Percentiles rank a stretch among this genome's conserved stretches.
Evolutionary conservation across 1,284 basidiomycete species (phyloP).

Genomic region (Ceratobasidium sp.): DNA sequence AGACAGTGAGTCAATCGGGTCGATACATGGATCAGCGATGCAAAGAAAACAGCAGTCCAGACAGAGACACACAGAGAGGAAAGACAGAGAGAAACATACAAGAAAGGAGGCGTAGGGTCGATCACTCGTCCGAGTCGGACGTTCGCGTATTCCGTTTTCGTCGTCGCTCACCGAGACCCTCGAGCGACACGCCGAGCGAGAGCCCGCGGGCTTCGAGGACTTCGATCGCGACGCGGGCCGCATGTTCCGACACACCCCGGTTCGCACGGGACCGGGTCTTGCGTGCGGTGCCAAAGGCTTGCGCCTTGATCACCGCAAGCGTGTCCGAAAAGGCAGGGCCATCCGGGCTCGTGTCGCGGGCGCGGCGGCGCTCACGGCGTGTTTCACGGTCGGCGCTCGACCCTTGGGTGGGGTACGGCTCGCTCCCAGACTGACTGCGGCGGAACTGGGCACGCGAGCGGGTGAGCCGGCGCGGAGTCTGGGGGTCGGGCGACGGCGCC

Average conservation of each 20-base stretch:
- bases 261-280: constrained; percentile 76
- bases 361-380: constrained; percentile 34
- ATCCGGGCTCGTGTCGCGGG: constrained; percentile 44
- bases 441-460: constrained; percentile 44
- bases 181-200: constrained; percentile 64
- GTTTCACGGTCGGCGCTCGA: constrained; percentile 54
- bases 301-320: constrained; percentile 86
- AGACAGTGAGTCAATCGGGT: constrained; percentile 27
- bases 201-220: constrained; percentile 81
- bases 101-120: constrained; percentile 6
- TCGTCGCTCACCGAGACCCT: constrained; percentile 39
- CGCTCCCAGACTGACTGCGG: constrained; percentile 34
- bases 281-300: constrained; percentile 84
- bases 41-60: constrained; percentile 18
- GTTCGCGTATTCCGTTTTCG: constrained; percentile 29
- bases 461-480: constrained; percentile 33
- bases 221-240: constrained; percentile 80
- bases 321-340: constrained; percentile 76
- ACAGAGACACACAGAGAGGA: neutral
- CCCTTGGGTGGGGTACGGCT: constrained; percentile 72
- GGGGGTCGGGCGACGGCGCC: constrained; percentile 15
- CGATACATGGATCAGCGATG: constrained; percentile 27
- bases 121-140: constrained; percentile 14
- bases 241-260: constrained; percentile 65
- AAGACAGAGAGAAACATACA: neutral